These are phyloP conservation scores for Carex arenaria DNA, from an alignment of 202 grass and related monocot genomes.

Conservation along the genomic window DNA sequence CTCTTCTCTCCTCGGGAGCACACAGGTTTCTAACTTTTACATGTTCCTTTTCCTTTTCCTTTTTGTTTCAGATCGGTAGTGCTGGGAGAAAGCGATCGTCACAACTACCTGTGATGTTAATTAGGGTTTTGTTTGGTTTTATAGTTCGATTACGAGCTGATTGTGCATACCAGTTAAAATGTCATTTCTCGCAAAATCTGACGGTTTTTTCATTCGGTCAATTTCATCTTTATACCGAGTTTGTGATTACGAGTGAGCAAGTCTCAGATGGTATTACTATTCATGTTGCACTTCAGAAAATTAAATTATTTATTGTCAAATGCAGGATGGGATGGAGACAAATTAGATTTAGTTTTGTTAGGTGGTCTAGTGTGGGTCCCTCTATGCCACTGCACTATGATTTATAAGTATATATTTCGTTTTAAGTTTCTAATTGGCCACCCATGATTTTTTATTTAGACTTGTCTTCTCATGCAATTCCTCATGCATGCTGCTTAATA, in stretches of 20 bases:
- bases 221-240: not conserved
- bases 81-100: not conserved
- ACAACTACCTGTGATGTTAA: not conserved
- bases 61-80: not conserved
- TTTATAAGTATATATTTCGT: not conserved
- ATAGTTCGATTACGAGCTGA: not conserved
- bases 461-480: not conserved
- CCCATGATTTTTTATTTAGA: not conserved
- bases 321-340: not conserved
- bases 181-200: not conserved
- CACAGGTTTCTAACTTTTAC: not conserved
- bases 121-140: conserved; percentile 7
- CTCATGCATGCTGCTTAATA: not conserved
- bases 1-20: not conserved
- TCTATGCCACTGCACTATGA: not conserved
- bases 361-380: not conserved
- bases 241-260: not conserved
- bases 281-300: not conserved
- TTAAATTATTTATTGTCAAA: not conserved
- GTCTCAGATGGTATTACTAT: not conserved
- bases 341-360: not conserved
- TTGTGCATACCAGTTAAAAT: not conserved
- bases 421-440: not conserved
- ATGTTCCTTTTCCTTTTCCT: not conserved
- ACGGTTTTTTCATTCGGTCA: not conserved